Conservation (phyloP, 2,329 filamentous ascomycete genomes). For the Aspergillus sp. region DNA sequence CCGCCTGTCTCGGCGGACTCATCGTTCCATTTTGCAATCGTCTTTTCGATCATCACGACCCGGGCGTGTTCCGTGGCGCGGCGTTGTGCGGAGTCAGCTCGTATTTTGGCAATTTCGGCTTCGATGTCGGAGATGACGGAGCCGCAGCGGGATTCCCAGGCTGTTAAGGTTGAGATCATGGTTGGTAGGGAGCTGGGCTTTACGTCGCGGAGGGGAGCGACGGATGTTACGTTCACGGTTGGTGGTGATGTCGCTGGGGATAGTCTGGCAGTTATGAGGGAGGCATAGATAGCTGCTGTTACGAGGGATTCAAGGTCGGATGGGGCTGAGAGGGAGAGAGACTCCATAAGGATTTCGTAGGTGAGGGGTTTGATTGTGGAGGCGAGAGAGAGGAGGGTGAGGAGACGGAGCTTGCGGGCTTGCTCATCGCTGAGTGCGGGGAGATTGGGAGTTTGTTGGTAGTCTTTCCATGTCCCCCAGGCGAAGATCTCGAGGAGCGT, state of each 20-base stretch:
- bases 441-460: slow-evolving; percentile 62
- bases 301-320: slow-evolving; percentile 82
- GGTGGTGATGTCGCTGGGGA: slow-evolving; percentile 80
- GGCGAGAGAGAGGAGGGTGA: slow-evolving; percentile 81
- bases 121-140: slow-evolving; percentile 74
- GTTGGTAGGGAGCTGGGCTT: slow-evolving; percentile 68
- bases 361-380: slow-evolving; percentile 66
- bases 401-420: slow-evolving; percentile 80
- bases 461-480: slow-evolving; percentile 83
- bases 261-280: slow-evolving; percentile 77
- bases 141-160: slow-evolving; percentile 78
- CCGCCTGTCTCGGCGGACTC: slow-evolving; percentile 15
- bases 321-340: slow-evolving; percentile 65
- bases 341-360: slow-evolving; percentile 67
- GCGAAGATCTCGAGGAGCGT: slow-evolving; percentile 84
- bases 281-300: slow-evolving; percentile 82
- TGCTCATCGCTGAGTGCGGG: slow-evolving; percentile 73
- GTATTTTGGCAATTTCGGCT: slow-evolving; percentile 68
- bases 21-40: slow-evolving; percentile 43
- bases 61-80: slow-evolving; percentile 52
- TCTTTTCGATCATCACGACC: slow-evolving; percentile 50
- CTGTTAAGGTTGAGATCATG: slow-evolving; percentile 67
- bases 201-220: slow-evolving; percentile 84
- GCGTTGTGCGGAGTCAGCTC: slow-evolving; percentile 55
- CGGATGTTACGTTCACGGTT: slow-evolving; percentile 72